phyloP scores from a whole-genome alignment of 1,284 basidiomycete species.

The Polyporus tsugae region DNA sequence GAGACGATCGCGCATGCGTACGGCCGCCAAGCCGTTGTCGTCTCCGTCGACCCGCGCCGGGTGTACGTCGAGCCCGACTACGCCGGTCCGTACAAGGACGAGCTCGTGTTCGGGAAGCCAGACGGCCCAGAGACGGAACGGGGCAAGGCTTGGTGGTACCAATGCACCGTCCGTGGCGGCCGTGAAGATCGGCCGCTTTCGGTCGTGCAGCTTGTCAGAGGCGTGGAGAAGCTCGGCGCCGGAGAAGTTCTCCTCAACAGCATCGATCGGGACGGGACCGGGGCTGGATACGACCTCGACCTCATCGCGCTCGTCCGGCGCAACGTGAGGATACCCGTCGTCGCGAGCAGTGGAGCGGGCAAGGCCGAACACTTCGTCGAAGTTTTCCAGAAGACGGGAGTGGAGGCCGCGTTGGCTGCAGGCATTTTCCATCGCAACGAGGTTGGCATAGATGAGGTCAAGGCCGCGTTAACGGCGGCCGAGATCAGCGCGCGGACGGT shows the following conservation, averaged over 20 bases:
- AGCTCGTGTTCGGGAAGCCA: slow-evolving; percentile 67
- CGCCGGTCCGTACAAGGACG: slow-evolving; percentile 73
- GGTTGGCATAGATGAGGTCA: slow-evolving; percentile 80
- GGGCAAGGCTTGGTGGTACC: slow-evolving; percentile 97
- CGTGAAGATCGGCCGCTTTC: slow-evolving; percentile 91
- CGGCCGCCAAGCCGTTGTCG: slow-evolving; percentile 97
- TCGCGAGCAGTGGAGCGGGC: slow-evolving; percentile 96
- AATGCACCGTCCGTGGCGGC: slow-evolving; percentile 96
- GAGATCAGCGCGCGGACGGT: slow-evolving; percentile 55
- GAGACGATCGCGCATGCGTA: slow-evolving; percentile 93
- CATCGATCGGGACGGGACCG: slow-evolving; percentile 96
- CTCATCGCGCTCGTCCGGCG: slow-evolving; percentile 82
- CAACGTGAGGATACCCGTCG: slow-evolving; percentile 89
- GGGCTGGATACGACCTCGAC: slow-evolving; percentile 92
- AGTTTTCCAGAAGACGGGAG: slow-evolving; percentile 82
- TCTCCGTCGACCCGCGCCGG: slow-evolving; percentile 94
- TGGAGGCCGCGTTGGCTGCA: slow-evolving; percentile 95
- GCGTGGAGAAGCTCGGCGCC: slow-evolving; percentile 90
- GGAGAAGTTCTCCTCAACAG: slow-evolving; percentile 97
- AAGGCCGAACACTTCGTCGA: slow-evolving; percentile 84
- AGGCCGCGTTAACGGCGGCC: slow-evolving; percentile 59
- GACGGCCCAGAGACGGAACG: slow-evolving; percentile 62
- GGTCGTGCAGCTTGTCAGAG: slow-evolving; percentile 90
- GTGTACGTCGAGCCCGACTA: slow-evolving; percentile 83
- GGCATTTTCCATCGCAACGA: slow-evolving; percentile 97